A percentile compares a stretch with the other conserved stretches of the same genome.
Evolutionary conservation across 257 asterid genomes (phyloP).

Genomic region (Coffea canephora): DNA sequence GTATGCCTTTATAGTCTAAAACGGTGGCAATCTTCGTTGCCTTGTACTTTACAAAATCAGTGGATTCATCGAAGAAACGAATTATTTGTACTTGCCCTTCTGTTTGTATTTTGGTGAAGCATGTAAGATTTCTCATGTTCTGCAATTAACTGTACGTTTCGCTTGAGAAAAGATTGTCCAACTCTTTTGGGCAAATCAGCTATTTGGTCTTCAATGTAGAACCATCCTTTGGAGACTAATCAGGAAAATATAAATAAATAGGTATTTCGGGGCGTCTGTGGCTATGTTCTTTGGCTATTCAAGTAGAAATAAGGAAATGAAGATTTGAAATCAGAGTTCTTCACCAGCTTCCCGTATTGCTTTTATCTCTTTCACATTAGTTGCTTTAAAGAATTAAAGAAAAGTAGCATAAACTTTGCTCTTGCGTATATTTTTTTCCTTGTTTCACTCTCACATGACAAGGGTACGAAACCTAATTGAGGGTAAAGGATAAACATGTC

Average conservation of each 20-base stretch:
- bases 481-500: neutral
- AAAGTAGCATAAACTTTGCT: neutral
- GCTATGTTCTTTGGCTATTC: neutral
- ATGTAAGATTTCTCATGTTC: neutral
- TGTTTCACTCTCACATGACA: neutral
- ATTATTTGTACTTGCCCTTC: neutral
- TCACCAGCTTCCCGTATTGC: neutral
- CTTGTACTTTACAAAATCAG: neutral
- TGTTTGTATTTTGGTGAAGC: neutral
- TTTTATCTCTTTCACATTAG: neutral
- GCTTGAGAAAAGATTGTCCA: neutral
- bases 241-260: neutral
- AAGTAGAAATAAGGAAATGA: neutral
- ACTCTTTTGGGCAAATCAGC: neutral
- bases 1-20: neutral
- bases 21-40: conserved; percentile 25
- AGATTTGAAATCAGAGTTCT: neutral
- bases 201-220: neutral
- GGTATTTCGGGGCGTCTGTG: neutral
- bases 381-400: neutral
- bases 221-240: neutral
- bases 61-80: neutral
- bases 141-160: neutral
- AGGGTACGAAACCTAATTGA: neutral
- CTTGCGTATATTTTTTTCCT: too few relatives aligned